These are phyloP conservation scores for Pyronema domesticum DNA, from an alignment of 495 filamentous ascomycete species.

Conservation along the genomic window DNA sequence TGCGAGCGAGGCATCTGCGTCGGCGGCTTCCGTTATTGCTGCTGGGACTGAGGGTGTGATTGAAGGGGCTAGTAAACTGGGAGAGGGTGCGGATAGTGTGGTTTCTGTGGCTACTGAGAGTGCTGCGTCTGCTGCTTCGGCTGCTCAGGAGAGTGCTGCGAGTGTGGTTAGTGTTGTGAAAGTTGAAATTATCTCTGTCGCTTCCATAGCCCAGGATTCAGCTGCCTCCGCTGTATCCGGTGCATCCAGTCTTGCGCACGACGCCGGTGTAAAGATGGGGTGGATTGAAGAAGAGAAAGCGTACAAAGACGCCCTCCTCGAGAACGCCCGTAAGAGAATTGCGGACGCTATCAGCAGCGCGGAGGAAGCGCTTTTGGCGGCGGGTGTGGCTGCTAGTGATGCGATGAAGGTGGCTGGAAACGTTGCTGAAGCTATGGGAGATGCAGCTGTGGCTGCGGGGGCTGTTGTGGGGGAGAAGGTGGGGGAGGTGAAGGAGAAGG, in stretches of 20 bases:
- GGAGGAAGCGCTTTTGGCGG: constrained; percentile 30
- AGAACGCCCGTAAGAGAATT: constrained; percentile 33
- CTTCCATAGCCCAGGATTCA: constrained; percentile 25
- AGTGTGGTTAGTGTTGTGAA: constrained; percentile 14
- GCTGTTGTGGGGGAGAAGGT: constrained; percentile 32
- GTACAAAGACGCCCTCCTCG: constrained; percentile 7
- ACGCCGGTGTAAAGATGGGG: constrained; percentile 31
- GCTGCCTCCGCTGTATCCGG: constrained; percentile 23
- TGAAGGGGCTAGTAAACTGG: too few species aligned
- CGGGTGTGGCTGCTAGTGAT: too few species aligned
- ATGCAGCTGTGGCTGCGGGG: too few species aligned
- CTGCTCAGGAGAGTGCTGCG: constrained; percentile 17
- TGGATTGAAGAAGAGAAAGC: constrained; percentile 29
- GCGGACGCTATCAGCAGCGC: constrained; percentile 32
- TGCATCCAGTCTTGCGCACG: constrained; percentile 13
- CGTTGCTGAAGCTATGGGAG: too few species aligned
- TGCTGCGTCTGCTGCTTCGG: too few species aligned
- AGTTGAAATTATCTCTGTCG: constrained; percentile 20
- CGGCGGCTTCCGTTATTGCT: constrained; percentile 8
- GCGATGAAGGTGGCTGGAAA: too few species aligned
- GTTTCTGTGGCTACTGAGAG: constrained; percentile 11
- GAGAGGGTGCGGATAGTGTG: constrained; percentile 11
- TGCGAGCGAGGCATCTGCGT: constrained; percentile 7
- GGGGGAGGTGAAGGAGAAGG: constrained; percentile 31
- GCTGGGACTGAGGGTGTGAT: too few species aligned